phyloP scores from a whole-genome alignment of 257 asterid species.

The Catharanthus roseus region DNA sequence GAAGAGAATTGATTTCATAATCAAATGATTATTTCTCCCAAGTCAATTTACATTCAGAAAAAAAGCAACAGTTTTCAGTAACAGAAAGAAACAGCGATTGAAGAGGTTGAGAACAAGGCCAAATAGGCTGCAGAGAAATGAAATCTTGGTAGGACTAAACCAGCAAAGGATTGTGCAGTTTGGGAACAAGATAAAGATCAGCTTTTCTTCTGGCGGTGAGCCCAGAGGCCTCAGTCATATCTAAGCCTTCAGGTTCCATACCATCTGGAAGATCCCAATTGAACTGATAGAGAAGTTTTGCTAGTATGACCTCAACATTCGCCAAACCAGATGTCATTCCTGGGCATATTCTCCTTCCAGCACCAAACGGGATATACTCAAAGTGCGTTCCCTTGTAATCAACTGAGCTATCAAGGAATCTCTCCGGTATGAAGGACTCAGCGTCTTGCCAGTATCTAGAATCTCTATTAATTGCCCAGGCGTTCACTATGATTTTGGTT shows the following conservation, averaged over 20 bases:
- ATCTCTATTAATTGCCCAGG: conserved; percentile 2
- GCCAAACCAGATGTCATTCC: not conserved
- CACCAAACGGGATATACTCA: not conserved
- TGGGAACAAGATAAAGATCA: conserved; percentile 4
- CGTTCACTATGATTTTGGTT: not conserved
- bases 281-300: conserved; percentile 1
- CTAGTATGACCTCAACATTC: not conserved
- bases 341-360: conserved; percentile 6
- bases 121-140: not conserved
- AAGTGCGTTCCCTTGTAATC: not conserved
- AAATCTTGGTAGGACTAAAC: not conserved
- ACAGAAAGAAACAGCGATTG: not conserved
- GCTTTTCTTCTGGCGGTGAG: not conserved
- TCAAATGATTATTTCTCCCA: no score
- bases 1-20: no score
- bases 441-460: not conserved
- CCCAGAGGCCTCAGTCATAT: conserved; percentile 2
- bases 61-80: not conserved
- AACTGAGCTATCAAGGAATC: not conserved
- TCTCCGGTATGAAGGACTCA: not conserved
- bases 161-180: not conserved
- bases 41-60: no score
- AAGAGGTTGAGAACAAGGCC: not conserved
- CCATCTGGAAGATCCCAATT: conserved; percentile 5
- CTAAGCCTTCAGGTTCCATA: not conserved